Base-by-base conservation (phyloP, 768 basidiomycete species). In the Lactarius akahatsu region DNA sequence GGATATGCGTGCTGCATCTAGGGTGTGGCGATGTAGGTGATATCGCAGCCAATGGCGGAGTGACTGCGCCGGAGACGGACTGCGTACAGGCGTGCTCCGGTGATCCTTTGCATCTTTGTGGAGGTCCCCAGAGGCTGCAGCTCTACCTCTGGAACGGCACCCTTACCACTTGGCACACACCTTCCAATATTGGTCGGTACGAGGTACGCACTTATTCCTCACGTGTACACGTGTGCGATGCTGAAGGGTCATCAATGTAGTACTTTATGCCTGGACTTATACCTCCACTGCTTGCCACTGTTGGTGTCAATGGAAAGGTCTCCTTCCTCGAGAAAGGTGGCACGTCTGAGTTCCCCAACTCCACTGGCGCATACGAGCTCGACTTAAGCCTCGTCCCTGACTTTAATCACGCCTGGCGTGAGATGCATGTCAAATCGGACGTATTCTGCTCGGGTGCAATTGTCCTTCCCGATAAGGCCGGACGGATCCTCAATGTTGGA, bases 251-350 rank as follows among this genome's bases (percentile, higher is more conserved):
- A 40, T 59, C n/a, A 40, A 20, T 59, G 10, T 28, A 83, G 80
- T 80, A 79, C 71, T 73, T 85, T 38, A 77, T 84, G 20, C 77
- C 78, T 0, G 90, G 90, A 2, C 80, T 91, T 38, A 80, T 90
- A 61, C 85, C 91, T 15, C 90, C 90, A 3, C 78, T 92, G 64
- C 83, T 91, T 43, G 85, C 88, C 3, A 92, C 91, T 0, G 78
- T 93, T 38, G 90, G 91, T 1, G 80, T 89, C 75, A 92, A 92
- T 78, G 86, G 89, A 79, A 93, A 92, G 72, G 86, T 92, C 57
- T 83, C 86, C 1, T 90, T 92, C 78, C 78, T 93, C 8, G 91
- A 93, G 75, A 93, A 92, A 74, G 77, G 62, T 3, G 88, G 89
- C 10, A 91, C 90, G 30, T 81, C 81, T 63, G 83, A 84, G 41